These are phyloP conservation scores for Euphrasia arctica DNA, from an alignment of 305 asterid genomes.

Conservation along the genomic window DNA sequence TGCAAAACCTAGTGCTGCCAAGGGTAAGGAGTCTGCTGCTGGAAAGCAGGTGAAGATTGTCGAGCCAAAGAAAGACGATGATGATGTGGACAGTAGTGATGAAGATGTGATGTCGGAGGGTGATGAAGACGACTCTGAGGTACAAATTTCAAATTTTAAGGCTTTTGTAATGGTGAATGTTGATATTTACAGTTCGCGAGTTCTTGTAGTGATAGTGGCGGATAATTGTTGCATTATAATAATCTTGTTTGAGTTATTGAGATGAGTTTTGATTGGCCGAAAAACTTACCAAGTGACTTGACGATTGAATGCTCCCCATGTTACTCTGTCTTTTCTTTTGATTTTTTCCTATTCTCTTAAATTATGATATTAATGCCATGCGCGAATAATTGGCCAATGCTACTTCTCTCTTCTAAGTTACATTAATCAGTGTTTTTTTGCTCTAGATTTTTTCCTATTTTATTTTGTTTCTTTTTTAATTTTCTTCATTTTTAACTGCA, in stretches of 20 bases:
- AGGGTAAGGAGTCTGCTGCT: constrained; percentile 18
- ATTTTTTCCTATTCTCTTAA: too few relatives aligned
- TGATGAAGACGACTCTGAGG: constrained; percentile 6
- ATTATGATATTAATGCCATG: not conserved
- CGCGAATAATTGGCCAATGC: too few relatives aligned
- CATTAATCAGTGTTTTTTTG: too few relatives aligned
- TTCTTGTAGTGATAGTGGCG: not conserved
- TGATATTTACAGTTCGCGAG: not conserved
- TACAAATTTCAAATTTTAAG: constrained; percentile 8
- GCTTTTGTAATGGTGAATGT: not conserved
- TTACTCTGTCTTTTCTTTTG: not conserved
- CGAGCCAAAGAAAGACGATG: constrained; percentile 47
- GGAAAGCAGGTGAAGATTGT: constrained; percentile 18
- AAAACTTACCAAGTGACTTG: not conserved
- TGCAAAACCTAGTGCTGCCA: too few relatives aligned
- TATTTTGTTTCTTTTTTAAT: too few relatives aligned
- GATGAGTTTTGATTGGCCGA: not conserved
- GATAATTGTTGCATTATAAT: not conserved
- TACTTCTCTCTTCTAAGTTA: too few relatives aligned
- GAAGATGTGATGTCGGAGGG: constrained; percentile 43
- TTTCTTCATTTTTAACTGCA: too few relatives aligned
- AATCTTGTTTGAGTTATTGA: not conserved
- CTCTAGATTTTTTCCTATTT: too few relatives aligned
- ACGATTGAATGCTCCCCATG: not conserved
- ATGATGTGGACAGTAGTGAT: constrained; percentile 41